Evolutionary conservation across 1,284 basidiomycete species (phyloP).

Genomic region (Sanguinoderma infundibulare): DNA sequence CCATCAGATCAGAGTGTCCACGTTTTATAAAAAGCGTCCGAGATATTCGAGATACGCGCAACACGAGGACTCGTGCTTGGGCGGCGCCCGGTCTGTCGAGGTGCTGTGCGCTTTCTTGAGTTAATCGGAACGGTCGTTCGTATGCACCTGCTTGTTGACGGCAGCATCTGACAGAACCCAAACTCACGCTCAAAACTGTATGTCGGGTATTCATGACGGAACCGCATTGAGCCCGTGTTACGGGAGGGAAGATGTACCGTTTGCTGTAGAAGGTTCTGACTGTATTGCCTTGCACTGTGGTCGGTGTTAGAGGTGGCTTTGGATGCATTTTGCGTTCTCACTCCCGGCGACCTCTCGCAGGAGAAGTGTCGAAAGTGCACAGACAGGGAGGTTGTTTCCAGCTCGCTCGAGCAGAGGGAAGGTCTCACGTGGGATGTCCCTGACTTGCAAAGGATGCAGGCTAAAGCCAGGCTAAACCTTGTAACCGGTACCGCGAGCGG

Average conservation of each 20-base stretch:
- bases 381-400: neutral
- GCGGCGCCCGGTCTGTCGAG: neutral
- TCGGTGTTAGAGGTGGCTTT: neutral
- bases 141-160: conserved; percentile 6
- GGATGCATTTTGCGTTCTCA: neutral
- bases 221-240: neutral
- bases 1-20: conserved; percentile 1
- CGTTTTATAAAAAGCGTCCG: conserved; percentile 8
- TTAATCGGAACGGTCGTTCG: conserved; percentile 4
- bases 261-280: neutral
- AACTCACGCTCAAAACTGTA: conserved; percentile 6
- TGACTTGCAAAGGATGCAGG: neutral
- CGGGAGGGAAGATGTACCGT: neutral
- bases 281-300: neutral
- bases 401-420: neutral
- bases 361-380: neutral
- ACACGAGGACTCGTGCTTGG: conserved; percentile 4
- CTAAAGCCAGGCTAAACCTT: conserved; percentile 9
- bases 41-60: conserved; percentile 6
- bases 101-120: neutral
- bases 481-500: neutral
- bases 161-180: conserved; percentile 6
- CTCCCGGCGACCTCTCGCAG: neutral
- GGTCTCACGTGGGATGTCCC: neutral
- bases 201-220: neutral